Conservation (phyloP, 2,329 filamentous ascomycete species). For the Ophiostoma sp. region DNA sequence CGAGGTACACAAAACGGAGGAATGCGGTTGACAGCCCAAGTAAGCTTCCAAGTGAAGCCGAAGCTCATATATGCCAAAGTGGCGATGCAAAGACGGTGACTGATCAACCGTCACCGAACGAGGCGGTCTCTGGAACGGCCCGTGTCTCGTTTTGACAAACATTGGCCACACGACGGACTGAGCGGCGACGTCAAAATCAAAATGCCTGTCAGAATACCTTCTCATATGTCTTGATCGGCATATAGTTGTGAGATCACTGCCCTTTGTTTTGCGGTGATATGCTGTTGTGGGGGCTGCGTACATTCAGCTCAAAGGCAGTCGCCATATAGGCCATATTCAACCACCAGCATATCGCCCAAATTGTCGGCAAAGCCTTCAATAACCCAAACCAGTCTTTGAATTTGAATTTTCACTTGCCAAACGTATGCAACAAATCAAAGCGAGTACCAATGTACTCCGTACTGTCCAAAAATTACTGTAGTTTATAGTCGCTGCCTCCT, state of each 20-base stretch:
- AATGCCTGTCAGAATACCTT: not conserved
- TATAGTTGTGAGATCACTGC: not conserved
- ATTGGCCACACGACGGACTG: not conserved
- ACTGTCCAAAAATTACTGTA: not conserved
- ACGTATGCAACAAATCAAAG: not conserved
- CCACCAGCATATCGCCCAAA: not conserved
- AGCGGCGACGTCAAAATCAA: not conserved
- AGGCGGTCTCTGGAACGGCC: not conserved
- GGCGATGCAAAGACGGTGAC: slow-evolving; percentile 5
- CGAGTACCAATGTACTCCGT: too few species aligned
- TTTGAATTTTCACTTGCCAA: not conserved
- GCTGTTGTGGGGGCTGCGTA: not conserved
- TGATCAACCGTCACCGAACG: not conserved
- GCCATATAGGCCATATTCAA: not conserved
- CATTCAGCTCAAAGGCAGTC: not conserved
- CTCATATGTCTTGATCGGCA: not conserved
- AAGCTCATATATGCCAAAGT: not conserved
- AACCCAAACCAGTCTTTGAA: not conserved
- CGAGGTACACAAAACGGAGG: not conserved
- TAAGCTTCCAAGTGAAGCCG: not conserved
- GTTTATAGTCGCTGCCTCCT: slow-evolving; percentile 12
- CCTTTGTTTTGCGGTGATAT: too few species aligned
- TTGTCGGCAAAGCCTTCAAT: not conserved
- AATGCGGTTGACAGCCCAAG: too few species aligned
- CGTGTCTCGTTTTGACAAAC: not conserved